Base-by-base conservation (phyloP, 257 asterid genomes). In the Pogostemon cablin region DNA sequence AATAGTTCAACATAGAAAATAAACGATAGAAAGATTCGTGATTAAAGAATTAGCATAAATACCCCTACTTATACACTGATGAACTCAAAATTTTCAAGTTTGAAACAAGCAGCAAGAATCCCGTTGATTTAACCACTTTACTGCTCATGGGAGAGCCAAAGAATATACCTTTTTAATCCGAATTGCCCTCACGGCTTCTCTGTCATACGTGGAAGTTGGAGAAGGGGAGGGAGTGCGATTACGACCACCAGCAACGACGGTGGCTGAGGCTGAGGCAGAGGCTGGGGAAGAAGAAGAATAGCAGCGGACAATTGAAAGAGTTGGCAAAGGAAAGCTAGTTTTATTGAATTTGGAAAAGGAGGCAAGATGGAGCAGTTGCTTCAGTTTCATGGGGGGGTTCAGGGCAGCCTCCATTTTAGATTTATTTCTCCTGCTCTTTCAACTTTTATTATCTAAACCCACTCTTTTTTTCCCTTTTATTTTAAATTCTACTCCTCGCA, bases 131-230 rank as follows among this genome's bases (percentile, higher is more conserved):
- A 44, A 35, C 43, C 10, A 37, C 49, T 49, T 52, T 53, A 55
- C 17, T 35, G 40, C 11, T 9, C 57, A 47, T 41, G 5, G 55
- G 56, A 17, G 11, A 39, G 5, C 5, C 15, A 76, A 63, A 40
- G 8, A 50, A 12, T 69, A 15, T 3, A 83, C 98, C 96, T 93
- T 93, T 71, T 87, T 83, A 5, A 93, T 85, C 39, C 97, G 96
- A 41, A 90, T 90, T 47, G 91, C 83, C 49, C 97, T 96, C 82
- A 93, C 71, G 9, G 97, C 90, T 64, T 93, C 98, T 79, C 87
- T 86, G 69, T 93, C 97, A 5, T 97, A 93, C 8, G 96, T 87
- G 47, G 85, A 82, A 67, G 82, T 72, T 39, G 87, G 64, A 62
- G 93, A 58, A 0, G 89, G 53, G 10, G 91, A 39, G 5, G 84